phyloP scores from a whole-genome alignment of 208 protist genomes.

The Crithidia sp. region DNA sequence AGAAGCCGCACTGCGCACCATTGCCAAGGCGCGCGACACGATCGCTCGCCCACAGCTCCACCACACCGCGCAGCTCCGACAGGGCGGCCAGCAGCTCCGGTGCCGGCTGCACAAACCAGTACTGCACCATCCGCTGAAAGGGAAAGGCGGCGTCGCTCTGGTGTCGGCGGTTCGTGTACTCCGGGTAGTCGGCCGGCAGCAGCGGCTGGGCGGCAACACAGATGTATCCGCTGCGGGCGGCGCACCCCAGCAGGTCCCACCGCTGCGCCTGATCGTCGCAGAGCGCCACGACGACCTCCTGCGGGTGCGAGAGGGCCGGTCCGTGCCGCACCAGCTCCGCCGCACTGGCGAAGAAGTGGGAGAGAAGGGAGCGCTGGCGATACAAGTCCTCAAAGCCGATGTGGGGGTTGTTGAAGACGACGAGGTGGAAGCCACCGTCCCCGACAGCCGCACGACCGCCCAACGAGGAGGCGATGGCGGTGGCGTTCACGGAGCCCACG shows the following conservation, averaged over 20 bases:
- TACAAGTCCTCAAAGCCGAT: constrained; percentile 57
- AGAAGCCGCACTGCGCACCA: constrained; percentile 1
- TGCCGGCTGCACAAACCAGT: constrained; percentile 44
- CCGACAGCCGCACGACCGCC: not conserved
- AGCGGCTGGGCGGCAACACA: constrained; percentile 58
- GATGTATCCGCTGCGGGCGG: constrained; percentile 45
- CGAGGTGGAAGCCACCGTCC: constrained; percentile 23
- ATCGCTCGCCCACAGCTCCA: constrained; percentile 9
- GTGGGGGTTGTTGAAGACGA: constrained; percentile 71
- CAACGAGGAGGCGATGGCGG: constrained; percentile 21
- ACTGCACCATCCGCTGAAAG: constrained; percentile 61
- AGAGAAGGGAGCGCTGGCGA: constrained; percentile 43
- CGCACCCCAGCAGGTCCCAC: constrained; percentile 48
- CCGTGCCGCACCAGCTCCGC: constrained; percentile 4
- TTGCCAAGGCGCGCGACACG: not conserved
- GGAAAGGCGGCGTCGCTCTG: constrained; percentile 67
- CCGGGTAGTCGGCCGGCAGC: constrained; percentile 39
- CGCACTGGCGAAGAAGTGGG: constrained; percentile 49
- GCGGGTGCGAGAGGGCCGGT: not conserved
- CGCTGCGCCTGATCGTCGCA: constrained; percentile 62
- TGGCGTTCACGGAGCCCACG: constrained; percentile 50
- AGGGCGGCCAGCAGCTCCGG: constrained; percentile 5
- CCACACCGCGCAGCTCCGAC: constrained; percentile 11
- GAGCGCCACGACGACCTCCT: constrained; percentile 49
- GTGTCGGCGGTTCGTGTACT: constrained; percentile 54